These are phyloP conservation scores for Marasmius fiardii DNA, from an alignment of 1,284 basidiomycete species.

Conservation along the genomic window DNA sequence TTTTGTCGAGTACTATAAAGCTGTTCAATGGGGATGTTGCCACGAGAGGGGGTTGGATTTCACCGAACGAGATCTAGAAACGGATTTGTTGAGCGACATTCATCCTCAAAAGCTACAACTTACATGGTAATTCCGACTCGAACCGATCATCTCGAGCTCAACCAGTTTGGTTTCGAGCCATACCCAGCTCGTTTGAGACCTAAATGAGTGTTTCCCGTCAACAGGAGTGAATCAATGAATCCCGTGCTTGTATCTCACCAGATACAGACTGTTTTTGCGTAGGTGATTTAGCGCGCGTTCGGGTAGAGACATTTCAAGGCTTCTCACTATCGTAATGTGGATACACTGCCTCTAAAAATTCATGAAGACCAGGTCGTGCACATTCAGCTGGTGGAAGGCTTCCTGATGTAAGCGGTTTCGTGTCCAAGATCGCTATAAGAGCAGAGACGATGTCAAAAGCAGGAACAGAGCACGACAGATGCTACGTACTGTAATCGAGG, in stretches of 20 bases:
- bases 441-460: background rate
- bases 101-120: background rate
- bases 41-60: conserved; percentile 8
- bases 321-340: conserved; percentile 75
- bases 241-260: conserved; percentile 44
- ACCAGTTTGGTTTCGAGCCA: conserved; percentile 91
- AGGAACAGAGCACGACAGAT: background rate
- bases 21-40: too few species aligned
- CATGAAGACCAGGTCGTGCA: conserved; percentile 79
- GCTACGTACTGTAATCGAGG: conserved; percentile 76
- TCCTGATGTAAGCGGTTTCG: conserved; percentile 76
- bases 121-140: conserved; percentile 69
- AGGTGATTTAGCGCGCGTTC: background rate
- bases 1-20: conserved; percentile 82
- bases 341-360: conserved; percentile 78
- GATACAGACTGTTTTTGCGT: conserved; percentile 53
- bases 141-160: conserved; percentile 83
- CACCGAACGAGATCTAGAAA: conserved; percentile 57
- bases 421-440: conserved; percentile 72
- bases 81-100: conserved; percentile 2
- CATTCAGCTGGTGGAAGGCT: conserved; percentile 77
- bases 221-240: background rate
- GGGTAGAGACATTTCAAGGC: background rate
- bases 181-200: conserved; percentile 86
- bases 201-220: conserved; percentile 26